Base-by-base conservation (phyloP, 1,284 basidiomycete species). In the Agaricales sp. region DNA sequence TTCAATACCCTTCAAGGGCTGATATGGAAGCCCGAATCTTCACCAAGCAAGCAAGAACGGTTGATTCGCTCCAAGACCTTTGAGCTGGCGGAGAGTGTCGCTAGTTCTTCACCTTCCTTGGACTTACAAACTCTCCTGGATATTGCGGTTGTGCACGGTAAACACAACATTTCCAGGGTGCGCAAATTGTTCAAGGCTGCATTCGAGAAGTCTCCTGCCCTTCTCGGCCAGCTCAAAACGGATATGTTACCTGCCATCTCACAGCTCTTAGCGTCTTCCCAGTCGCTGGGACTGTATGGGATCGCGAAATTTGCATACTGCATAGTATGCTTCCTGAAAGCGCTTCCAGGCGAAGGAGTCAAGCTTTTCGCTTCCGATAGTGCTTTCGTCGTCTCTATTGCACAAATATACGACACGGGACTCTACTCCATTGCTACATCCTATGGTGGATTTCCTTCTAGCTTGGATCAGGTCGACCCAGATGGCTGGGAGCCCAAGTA, bases 401-500 rank as follows among this genome's bases (percentile, higher is more conserved):
- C 80, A 2, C 67, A 60, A 2, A 69, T 74, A 1, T 87, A 87
- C 52, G 77, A 80, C 50, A 58, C 65, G 6, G 79, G 77, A 3
- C 70, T 87, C 25, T 57, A 68, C 0, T 52, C 69, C 8, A 61
- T 82, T 41, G 74, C 80, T 1, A 68, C 67, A 20, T 77, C 77
- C 0, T 83, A 86, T 51, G 82, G 84, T 1, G 80, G 80, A 6
- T 57, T 76, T 8, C 59, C 64, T 8, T 56, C 69, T 13, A 53
- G 57, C 25, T 24, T 54, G 35, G 51, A 55, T 14, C 50, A 61
- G 35, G 64, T 65, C 46, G 62, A 67, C 12, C 61, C 71, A 14
- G 78, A 80, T 55, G 74, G 83, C 45, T 86, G 82, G 82, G 77
- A 83, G 54, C 68, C 66, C 18, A 70, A 83, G 43, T 82, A 78